phyloP scores from a whole-genome alignment of 306 rosid genomes.

The Fragaria vesca region DNA sequence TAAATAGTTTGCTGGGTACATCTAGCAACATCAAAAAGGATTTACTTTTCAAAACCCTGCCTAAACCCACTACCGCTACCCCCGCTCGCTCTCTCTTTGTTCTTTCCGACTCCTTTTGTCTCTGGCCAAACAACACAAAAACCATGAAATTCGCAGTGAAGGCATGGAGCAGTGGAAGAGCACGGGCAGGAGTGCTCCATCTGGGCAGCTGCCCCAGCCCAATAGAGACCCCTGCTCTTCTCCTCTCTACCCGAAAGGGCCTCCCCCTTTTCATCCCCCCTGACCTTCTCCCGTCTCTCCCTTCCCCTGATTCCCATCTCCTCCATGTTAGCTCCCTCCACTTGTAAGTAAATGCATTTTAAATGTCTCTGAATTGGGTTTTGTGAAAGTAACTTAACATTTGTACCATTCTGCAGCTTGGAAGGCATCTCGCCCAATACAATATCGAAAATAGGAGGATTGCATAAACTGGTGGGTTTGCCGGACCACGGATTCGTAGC shows the following conservation, averaged over 20 bases:
- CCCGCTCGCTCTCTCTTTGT: no score
- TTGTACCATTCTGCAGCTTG: conserved; percentile 34
- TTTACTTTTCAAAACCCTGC: not conserved
- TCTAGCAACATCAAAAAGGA: no score
- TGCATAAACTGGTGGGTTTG: conserved; percentile 63
- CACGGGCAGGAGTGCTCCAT: conserved; percentile 60
- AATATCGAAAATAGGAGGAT: conserved; percentile 72
- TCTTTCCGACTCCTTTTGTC: no score
- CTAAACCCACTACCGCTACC: not conserved
- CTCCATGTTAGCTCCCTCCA: conserved; percentile 82
- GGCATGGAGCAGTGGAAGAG: conserved; percentile 65
- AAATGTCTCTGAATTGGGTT: not conserved
- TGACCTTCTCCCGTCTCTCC: conserved; percentile 84
- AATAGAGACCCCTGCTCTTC: conserved; percentile 78
- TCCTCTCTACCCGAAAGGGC: conserved; percentile 82
- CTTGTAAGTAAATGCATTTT: conserved; percentile 45
- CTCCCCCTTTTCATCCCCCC: conserved; percentile 73
- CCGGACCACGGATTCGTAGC: conserved; percentile 60
- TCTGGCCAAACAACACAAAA: not conserved
- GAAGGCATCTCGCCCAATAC: conserved; percentile 72
- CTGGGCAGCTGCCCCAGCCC: conserved; percentile 47
- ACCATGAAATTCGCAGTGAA: conserved; percentile 66
- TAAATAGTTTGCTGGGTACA: no score
- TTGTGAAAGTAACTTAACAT: not conserved
- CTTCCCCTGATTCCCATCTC: conserved; percentile 81